Evolutionary conservation across 176 grass and related monocot genomes (phyloP).

Genomic region (Neostapfia colusana): DNA sequence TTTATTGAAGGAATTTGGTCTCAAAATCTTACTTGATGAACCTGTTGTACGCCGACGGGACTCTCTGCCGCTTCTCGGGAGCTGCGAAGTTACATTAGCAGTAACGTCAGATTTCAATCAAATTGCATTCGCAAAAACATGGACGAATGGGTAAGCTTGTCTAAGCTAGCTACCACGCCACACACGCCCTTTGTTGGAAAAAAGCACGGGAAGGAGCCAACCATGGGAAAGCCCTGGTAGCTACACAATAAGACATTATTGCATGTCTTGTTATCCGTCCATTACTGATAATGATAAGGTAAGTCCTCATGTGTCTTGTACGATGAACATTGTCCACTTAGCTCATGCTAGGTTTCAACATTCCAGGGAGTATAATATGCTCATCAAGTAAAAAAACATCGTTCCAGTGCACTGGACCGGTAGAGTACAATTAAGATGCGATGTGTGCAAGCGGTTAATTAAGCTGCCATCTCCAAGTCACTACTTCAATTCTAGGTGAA

Average conservation of each 20-base stretch:
- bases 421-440: neutral
- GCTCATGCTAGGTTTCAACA: neutral
- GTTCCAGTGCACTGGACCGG: conserved; percentile 9
- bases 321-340: conserved; percentile 2
- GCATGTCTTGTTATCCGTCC: conserved; percentile 29
- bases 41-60: conserved; percentile 94
- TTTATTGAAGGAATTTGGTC: neutral
- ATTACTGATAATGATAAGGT: conserved; percentile 12
- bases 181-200: conserved; percentile 1
- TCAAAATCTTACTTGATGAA: conserved; percentile 91
- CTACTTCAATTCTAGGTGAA: neutral
- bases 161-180: neutral
- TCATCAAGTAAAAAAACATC: conserved; percentile 8
- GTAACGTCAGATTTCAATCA: conserved; percentile 4
- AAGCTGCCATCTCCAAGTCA: neutral
- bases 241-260: conserved; percentile 36
- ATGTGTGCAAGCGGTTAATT: neutral
- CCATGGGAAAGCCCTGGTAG: conserved; percentile 13
- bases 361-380: neutral
- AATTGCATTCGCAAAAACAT: conserved; percentile 26
- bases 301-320: neutral
- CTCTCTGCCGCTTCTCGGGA: conserved; percentile 98
- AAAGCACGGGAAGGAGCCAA: conserved; percentile 17
- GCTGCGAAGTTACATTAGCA: conserved; percentile 53
- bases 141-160: conserved; percentile 43